Conservation (phyloP, 768 basidiomycete species). For the Tylopilus sp. region DNA sequence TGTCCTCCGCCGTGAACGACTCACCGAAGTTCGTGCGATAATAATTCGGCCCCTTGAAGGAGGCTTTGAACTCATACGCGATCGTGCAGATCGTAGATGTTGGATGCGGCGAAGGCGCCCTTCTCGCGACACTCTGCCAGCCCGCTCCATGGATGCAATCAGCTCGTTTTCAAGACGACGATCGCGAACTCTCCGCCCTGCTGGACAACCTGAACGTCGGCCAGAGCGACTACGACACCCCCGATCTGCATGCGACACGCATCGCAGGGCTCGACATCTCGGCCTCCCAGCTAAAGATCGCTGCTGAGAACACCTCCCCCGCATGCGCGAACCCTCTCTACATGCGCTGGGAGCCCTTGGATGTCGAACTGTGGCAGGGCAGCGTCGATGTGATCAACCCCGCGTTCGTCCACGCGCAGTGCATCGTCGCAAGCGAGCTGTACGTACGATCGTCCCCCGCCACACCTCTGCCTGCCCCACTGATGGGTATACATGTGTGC, state of each 20-base stretch:
- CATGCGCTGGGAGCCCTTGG: slow-evolving; percentile 66
- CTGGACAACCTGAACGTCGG: slow-evolving; percentile 16
- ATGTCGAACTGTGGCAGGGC: slow-evolving; percentile 71
- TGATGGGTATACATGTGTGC: slow-evolving; percentile 11
- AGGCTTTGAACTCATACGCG: neutral
- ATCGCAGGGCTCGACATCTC: slow-evolving; percentile 72
- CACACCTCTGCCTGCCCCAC: neutral
- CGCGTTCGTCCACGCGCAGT: slow-evolving; percentile 60
- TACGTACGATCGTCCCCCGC: too few species aligned
- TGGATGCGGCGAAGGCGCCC: slow-evolving; percentile 80
- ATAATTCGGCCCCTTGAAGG: neutral
- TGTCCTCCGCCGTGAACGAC: slow-evolving; percentile 51
- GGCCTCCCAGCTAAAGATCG: slow-evolving; percentile 48
- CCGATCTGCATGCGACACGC: slow-evolving; percentile 54
- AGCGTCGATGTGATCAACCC: slow-evolving; percentile 66
- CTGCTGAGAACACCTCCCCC: slow-evolving; percentile 47
- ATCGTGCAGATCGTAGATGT: slow-evolving; percentile 68
- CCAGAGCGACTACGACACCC: slow-evolving; percentile 38
- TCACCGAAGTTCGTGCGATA: slow-evolving; percentile 44
- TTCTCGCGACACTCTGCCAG: slow-evolving; percentile 66
- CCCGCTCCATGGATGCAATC: slow-evolving; percentile 69
- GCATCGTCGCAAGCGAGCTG: slow-evolving; percentile 82
- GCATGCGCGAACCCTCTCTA: slow-evolving; percentile 30
- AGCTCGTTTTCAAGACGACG: slow-evolving; percentile 19
- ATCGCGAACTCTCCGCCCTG: slow-evolving; percentile 18